Conservation (phyloP, 2,329 filamentous ascomycete species). For the Nectriaceae sp. region DNA sequence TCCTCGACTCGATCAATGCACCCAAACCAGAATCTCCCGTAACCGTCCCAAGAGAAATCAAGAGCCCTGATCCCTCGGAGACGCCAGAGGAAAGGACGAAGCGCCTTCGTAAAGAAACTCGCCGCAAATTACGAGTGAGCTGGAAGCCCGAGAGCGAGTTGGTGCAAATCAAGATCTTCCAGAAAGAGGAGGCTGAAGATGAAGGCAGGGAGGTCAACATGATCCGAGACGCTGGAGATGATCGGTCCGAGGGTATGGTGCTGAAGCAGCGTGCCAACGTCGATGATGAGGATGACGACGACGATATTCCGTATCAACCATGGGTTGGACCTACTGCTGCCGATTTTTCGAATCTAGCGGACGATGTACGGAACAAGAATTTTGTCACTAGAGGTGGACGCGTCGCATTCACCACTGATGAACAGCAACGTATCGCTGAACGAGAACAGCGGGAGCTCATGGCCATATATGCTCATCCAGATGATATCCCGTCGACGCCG, state of each 20-base stretch:
- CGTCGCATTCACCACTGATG: conserved; percentile 52
- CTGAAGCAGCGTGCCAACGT: conserved; percentile 55
- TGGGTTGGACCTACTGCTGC: conserved; percentile 52
- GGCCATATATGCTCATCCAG: conserved; percentile 56
- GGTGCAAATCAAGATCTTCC: conserved; percentile 68
- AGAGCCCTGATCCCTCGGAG: conserved; percentile 56
- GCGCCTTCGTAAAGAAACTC: conserved; percentile 71
- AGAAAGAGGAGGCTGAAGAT: conserved; percentile 72
- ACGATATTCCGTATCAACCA: conserved; percentile 54
- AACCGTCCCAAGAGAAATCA: conserved; percentile 54
- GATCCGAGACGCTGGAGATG: conserved; percentile 71
- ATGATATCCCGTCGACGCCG: conserved; percentile 58
- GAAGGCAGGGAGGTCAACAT: conserved; percentile 67
- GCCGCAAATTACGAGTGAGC: conserved; percentile 68
- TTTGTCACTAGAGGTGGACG: conserved; percentile 58
- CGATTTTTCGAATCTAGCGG: conserved; percentile 50
- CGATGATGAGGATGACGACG: conserved; percentile 59
- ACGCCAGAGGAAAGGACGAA: conserved; percentile 68
- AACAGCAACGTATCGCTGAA: conserved; percentile 57
- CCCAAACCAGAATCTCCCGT: conserved; percentile 41
- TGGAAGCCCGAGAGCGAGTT: conserved; percentile 71
- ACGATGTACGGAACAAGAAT: conserved; percentile 47
- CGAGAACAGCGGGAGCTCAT: conserved; percentile 63
- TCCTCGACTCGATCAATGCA: conserved; percentile 53
- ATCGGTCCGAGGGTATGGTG: conserved; percentile 72